Base-by-base conservation (phyloP, 352 stramenopile genomes). In the Phytopythium boreale region DNA sequence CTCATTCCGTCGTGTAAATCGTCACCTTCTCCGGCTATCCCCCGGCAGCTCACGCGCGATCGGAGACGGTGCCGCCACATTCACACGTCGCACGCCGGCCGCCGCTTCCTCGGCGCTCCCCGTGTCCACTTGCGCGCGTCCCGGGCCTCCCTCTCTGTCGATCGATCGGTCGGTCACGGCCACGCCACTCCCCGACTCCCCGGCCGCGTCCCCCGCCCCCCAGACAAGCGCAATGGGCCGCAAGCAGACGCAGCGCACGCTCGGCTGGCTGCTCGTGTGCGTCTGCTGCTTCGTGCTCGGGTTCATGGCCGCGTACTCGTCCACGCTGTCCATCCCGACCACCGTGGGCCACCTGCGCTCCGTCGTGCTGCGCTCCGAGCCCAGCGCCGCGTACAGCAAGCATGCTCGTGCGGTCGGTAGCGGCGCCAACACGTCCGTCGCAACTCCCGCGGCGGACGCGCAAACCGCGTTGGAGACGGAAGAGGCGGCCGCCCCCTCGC, bases 271-370 rank as follows among this genome's bases (percentile, higher is more conserved):
- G 5, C 44, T 81, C 49, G 70, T 66, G 58, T 81, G 74, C 59
- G 59, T 72, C 27, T 76, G 70, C 65, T 81, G 74, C 68, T 73
- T 81, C 58, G 63, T 63, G 1, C 56, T 81, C 55, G 74, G 74
- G 7, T 74, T 69, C 20, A 52, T 81, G n/a, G 65, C 63, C 27
- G 73, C 74, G 7, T 76, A 78, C 63, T 60, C 64, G 34, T 72
- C 39, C 53, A 65, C 44, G 20, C 67, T 75, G 36, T 68, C 63
- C 37, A 47, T 70, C 50, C 52, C 61, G 9, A 46, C 61, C 22
- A 26, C 43, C 43, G 37, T 71, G 31, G 41, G 27, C 11, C 41
- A 56, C 19, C 24, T 64, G 4, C 44, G 58, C 36, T 27, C 37
- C 46, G 53, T 56, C 55, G 63, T 37, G 46, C 55, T 75, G 39